Base-by-base conservation (phyloP, 148 eudicot genomes). In the Silene uniflora region DNA sequence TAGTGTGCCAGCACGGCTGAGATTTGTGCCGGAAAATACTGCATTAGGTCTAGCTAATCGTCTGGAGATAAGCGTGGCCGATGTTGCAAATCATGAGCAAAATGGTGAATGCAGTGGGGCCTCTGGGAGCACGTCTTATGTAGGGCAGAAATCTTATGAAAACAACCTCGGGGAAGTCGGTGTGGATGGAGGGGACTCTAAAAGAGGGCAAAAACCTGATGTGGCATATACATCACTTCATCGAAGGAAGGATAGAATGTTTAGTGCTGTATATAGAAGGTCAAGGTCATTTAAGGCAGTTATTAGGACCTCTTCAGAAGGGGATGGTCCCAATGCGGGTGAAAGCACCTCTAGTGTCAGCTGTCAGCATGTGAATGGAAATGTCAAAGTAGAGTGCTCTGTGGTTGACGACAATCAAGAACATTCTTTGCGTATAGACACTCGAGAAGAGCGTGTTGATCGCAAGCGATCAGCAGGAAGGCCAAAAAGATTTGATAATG, bases 251-350 rank as follows among this genome's bases (percentile, higher is more conserved):
- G 89, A 90, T 79, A 89, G 83, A 78, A 94, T 86, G 96, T 92
- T 80, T 74, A 84, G 81, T 79, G 90, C 90, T 81, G 99, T 95
- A 72, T 95, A 95, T 84, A 90, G 89, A 87, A 86, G 99, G 87
- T 86, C 87, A 71, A 95, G 87, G 88, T 81, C 91, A 47, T 77
- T 80, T 56, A 87, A 81, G 75, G 24, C 83, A 73, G 63, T 67
- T 73, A 87, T 67, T 73, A 88, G 85, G 82, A 78, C 79, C 54
- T 78, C 79, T 73, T 77, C 82, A 67, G 87, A 82, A 60, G 81
- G 80, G 67, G 81, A 82, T 19, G 82, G 76, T 76, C 84, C 72
- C 19, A 81, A 72, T 64, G 75, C 78, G 71, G 84, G 78, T 76
- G 86, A 80, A 76, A 89, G 84, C 70, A 86, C 86, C 74, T 86